These are phyloP conservation scores for Paramecium octaurelia DNA, from an alignment of 73 alveolate genomes.

Conservation along the genomic window DNA sequence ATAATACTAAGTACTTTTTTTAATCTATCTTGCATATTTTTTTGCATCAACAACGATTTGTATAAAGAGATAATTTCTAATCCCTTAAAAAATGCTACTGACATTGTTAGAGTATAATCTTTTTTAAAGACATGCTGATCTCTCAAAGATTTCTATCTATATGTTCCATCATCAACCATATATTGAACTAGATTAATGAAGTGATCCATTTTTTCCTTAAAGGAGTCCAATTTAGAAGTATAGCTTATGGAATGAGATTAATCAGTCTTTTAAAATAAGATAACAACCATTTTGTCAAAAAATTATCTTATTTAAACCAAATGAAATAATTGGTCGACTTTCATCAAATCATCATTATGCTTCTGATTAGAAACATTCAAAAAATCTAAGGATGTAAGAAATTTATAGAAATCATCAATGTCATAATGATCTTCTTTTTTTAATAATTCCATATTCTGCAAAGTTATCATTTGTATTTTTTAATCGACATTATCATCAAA, in stretches of 20 bases:
- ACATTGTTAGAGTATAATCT: background rate
- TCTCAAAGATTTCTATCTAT: background rate
- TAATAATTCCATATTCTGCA: slow-evolving; percentile 14
- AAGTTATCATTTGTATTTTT: slow-evolving; percentile 3
- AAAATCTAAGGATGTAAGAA: background rate
- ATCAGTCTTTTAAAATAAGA: background rate
- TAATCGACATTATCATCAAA: slow-evolving; percentile 23
- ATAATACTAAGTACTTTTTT: background rate
- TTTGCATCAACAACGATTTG: background rate
- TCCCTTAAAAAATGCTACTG: slow-evolving; percentile 2
- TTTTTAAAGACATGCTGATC: background rate
- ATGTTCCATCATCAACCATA: slow-evolving; percentile 7
- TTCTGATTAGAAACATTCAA: background rate
- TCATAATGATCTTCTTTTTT: background rate
- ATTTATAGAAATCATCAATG: slow-evolving; percentile 27
- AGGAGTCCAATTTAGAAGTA: background rate
- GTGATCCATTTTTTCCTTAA: slow-evolving; percentile 5
- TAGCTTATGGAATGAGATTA: background rate
- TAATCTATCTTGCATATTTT: background rate
- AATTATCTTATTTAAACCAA: background rate
- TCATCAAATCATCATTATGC: slow-evolving; percentile 18
- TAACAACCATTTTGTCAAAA: background rate
- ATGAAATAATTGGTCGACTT: background rate
- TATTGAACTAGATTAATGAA: background rate
- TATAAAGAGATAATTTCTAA: background rate